These are phyloP conservation scores for Trichoderma simmonsii DNA, from an alignment of 2,329 filamentous ascomycete species.

Conservation along the genomic window DNA sequence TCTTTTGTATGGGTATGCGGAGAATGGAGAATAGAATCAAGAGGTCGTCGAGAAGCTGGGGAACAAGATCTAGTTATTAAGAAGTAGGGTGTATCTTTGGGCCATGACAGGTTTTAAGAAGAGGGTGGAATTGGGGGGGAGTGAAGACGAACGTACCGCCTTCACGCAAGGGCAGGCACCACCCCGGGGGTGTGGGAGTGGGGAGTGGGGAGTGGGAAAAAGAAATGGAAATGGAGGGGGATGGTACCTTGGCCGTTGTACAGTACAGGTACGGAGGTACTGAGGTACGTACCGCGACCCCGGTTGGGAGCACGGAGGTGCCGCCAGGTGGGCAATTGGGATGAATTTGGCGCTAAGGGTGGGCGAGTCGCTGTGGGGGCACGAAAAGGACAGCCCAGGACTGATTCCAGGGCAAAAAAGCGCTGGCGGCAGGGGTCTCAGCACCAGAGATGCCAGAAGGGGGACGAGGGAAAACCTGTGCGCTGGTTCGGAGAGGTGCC, in stretches of 20 bases:
- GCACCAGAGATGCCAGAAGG: constrained; percentile 7
- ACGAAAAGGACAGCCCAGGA: neutral
- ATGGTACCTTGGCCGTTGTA: neutral
- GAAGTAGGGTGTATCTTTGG: constrained; percentile 17
- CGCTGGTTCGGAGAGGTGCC: constrained; percentile 17
- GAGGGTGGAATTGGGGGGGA: constrained; percentile 14
- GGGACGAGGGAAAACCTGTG: constrained; percentile 6
- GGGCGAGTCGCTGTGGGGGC: constrained; percentile 13
- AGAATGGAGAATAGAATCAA: constrained; percentile 21
- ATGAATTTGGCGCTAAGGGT: constrained; percentile 5
- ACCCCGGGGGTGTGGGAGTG: neutral
- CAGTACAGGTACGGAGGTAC: constrained; percentile 14
- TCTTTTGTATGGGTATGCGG: constrained; percentile 19
- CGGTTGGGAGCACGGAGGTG: constrained; percentile 16
- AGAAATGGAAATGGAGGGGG: neutral
- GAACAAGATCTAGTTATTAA: constrained; percentile 22
- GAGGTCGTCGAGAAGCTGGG: constrained; percentile 20
- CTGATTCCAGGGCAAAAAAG: constrained; percentile 16
- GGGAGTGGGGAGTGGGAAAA: neutral
- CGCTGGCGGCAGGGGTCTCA: constrained; percentile 15
- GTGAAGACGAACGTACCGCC: constrained; percentile 4
- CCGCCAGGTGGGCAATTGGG: constrained; percentile 4
- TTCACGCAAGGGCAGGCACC: constrained; percentile 17
- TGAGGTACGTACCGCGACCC: constrained; percentile 4
- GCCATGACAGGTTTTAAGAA: constrained; percentile 18